Percentiles rank a stretch among this genome's conserved stretches.
These are phyloP conservation scores for Stromatinia cepivora DNA, from an alignment of 2,329 filamentous ascomycete genomes.

Conservation along the genomic window DNA sequence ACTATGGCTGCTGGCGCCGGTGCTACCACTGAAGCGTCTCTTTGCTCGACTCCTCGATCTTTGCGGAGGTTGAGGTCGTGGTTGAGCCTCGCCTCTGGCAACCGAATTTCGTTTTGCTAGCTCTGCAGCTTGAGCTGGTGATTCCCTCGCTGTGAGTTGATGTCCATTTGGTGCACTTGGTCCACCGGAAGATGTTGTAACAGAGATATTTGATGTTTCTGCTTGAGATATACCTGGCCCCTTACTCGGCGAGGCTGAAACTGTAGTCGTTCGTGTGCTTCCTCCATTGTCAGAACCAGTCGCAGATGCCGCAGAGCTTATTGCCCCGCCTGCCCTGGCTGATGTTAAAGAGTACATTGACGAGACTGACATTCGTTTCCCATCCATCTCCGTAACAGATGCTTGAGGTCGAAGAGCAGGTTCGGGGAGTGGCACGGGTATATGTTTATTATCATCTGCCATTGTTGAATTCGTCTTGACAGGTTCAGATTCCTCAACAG, in stretches of 20 bases:
- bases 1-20: constrained; percentile 77
- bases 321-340: constrained; percentile 47
- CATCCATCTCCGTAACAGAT: constrained; percentile 53
- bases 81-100: constrained; percentile 37
- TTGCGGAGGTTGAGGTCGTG: constrained; percentile 47
- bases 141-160: constrained; percentile 46
- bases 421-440: constrained; percentile 48
- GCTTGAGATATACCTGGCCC: constrained; percentile 43
- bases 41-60: constrained; percentile 69
- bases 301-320: constrained; percentile 54
- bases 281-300: constrained; percentile 52
- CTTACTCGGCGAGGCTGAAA: constrained; percentile 30
- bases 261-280: constrained; percentile 32
- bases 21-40: constrained; percentile 78
- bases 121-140: constrained; percentile 37
- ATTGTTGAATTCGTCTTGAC: constrained; percentile 47
- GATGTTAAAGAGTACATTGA: constrained; percentile 72
- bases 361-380: constrained; percentile 69
- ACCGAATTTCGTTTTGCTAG: constrained; percentile 39
- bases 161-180: constrained; percentile 49
- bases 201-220: constrained; percentile 54
- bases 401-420: constrained; percentile 48
- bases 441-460: constrained; percentile 31
- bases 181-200: constrained; percentile 52
- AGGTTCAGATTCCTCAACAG: constrained; percentile 52